Percentiles rank a stretch among this genome's conserved stretches.
Conservation (phyloP, 139 green algal genomes). For the Prasinococcaceae sp. region DNA sequence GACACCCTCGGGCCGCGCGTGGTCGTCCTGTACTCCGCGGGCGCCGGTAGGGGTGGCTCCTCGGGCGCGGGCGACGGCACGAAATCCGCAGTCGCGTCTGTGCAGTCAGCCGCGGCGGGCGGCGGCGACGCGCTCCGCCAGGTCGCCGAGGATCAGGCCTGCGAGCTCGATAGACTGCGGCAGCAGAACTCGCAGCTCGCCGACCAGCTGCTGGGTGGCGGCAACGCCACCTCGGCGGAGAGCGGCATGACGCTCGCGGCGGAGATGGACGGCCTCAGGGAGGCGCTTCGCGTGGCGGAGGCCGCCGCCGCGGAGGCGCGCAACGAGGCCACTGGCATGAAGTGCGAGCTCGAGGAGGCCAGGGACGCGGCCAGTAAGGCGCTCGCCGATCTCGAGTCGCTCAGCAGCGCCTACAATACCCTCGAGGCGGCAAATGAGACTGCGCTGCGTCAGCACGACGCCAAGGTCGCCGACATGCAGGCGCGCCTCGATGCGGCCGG, state of each 20-base stretch:
- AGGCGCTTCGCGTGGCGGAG: conserved; percentile 7
- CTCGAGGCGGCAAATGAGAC: conserved; percentile 45
- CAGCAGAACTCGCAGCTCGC: conserved; percentile 37
- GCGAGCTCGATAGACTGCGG: too few species aligned
- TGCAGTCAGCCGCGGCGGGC: too few species aligned
- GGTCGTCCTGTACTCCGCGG: too few species aligned
- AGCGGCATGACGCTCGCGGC: conserved; percentile 10
- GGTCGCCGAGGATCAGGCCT: too few species aligned
- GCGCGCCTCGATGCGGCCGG: conserved; percentile 2
- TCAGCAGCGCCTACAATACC: conserved; percentile 55
- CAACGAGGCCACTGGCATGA: conserved; percentile 13
- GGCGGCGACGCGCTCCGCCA: too few species aligned
- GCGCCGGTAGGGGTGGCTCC: too few species aligned
- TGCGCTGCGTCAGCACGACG: conserved; percentile 24
- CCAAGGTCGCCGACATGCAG: conserved; percentile 25
- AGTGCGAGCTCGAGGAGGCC: conserved; percentile 4
- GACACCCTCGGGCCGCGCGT: too few species aligned
- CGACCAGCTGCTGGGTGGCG: conserved; percentile 27
- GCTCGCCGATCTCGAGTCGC: conserved; percentile 42
- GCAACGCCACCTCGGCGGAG: background rate
- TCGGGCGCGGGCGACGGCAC: too few species aligned
- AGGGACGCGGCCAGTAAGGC: conserved; percentile 17
- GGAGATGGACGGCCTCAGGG: conserved; percentile 28
- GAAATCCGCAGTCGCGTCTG: too few species aligned
- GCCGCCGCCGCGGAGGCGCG: background rate